These are phyloP conservation scores for Phyllosticta ampelicida DNA, from an alignment of 2,329 filamentous ascomycete species.

Conservation along the genomic window DNA sequence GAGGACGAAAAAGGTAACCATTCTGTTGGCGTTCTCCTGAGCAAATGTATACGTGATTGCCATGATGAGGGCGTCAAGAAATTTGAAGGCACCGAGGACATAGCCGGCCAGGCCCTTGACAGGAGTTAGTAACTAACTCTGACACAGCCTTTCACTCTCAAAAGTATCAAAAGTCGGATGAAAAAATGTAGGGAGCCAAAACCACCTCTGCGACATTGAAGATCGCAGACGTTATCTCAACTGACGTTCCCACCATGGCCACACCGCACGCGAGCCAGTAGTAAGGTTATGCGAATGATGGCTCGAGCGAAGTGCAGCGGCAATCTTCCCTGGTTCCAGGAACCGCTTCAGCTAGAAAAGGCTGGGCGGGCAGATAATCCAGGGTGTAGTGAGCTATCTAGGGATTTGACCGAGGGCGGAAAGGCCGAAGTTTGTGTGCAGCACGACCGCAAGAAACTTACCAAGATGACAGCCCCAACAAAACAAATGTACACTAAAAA, in stretches of 20 bases:
- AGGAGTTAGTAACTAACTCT: neutral
- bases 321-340: slow-evolving; percentile 9
- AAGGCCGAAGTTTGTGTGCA: neutral
- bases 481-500: slow-evolving; percentile 73
- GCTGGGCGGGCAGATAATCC: slow-evolving; percentile 47
- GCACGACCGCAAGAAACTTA: slow-evolving; percentile 44
- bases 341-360: slow-evolving; percentile 32
- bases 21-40: slow-evolving; percentile 71
- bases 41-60: slow-evolving; percentile 75
- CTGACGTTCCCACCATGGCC: slow-evolving; percentile 42
- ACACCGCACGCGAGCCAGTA: slow-evolving; percentile 36
- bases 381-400: slow-evolving; percentile 37
- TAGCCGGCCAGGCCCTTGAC: slow-evolving; percentile 37
- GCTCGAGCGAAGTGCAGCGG: slow-evolving; percentile 35
- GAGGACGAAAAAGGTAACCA: slow-evolving; percentile 70
- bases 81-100: slow-evolving; percentile 41
- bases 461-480: slow-evolving; percentile 59
- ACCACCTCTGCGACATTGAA: slow-evolving; percentile 46
- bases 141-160: neutral
- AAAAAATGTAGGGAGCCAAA: slow-evolving; percentile 53
- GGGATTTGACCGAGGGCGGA: slow-evolving; percentile 12
- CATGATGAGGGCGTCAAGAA: slow-evolving; percentile 56
- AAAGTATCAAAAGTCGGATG: neutral
- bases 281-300: slow-evolving; percentile 40
- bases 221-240: slow-evolving; percentile 44